Evolutionary conservation across 352 stramenopile species (phyloP), one percentile per base, ranked within the genome.

Genomic region (Globisporangium barbulae): DNA sequence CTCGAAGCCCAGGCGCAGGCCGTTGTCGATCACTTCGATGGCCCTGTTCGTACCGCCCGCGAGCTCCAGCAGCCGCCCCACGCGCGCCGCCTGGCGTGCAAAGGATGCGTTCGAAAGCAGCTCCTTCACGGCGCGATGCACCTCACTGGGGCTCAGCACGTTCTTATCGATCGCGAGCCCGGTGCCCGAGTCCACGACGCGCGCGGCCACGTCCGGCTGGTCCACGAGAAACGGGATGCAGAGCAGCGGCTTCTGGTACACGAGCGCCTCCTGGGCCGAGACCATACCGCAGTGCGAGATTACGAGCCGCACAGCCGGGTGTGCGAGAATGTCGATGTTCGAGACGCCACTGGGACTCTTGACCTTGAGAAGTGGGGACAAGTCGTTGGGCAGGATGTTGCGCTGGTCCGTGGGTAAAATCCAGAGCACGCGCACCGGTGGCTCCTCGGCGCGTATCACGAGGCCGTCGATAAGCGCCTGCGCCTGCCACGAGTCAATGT

Each of bases 161-260:
- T 85, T 90, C 72, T 94, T 94, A 67, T 94, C 75, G 53, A 96
- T 66, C 17, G 73, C 49, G 30, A 91, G 63, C 2, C 88, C 88
- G 15, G 83, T 85, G 15, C 85, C 85, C 1, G 87, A 73, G 56
- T 96, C 88, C 7, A 75, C 76, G 19, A 96, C 83, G 1, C 89
- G 84, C 19, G 87, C 84, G 0, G 89, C 85, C 1, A 97, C 80
- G 62, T 96, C 89, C 0, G 81, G 84, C 63, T 97, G 89, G 65
- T 97, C 89, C 17, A 88, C 80, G 42, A 94, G 69, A 56, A 96
- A 96, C n/a, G 89, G 89, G 21, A 97, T 89, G 63, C 89, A 97
- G 19, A 97, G 59, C 62, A 97, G 62, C 17, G 88, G 88, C 56
- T 91, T 94, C 53, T 74, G 70, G 56, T 90, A 83, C 8, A 92